Evolutionary conservation across 768 basidiomycete genomes (phyloP).

Genomic region (Ephemerocybe angulata): DNA sequence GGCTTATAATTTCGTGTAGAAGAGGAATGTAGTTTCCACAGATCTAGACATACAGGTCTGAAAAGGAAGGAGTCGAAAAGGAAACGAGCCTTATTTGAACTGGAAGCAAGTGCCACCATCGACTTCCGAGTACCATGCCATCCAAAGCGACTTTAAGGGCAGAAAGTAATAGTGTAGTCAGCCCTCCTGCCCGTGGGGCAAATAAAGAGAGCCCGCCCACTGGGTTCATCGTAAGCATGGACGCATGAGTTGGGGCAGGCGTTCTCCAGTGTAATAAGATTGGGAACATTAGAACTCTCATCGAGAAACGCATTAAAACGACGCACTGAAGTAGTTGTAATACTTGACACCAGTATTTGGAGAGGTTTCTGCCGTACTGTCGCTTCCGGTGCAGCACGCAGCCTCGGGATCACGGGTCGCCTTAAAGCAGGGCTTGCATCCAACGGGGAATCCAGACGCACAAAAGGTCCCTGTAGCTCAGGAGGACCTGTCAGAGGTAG

Average conservation of each 20-base stretch:
- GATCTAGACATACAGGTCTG: too few relatives aligned
- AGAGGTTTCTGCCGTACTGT: slow-evolving; percentile 52
- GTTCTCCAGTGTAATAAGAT: slow-evolving; percentile 29
- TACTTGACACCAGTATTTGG: slow-evolving; percentile 43
- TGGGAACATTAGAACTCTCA: background rate
- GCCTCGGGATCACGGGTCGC: slow-evolving; percentile 50
- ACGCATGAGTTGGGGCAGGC: slow-evolving; percentile 48
- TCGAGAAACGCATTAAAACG: slow-evolving; percentile 3
- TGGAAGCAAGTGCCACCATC: too few relatives aligned
- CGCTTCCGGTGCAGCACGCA: slow-evolving; percentile 62
- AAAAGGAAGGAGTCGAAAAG: too few relatives aligned
- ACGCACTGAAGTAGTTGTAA: slow-evolving; percentile 35
- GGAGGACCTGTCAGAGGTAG: slow-evolving; percentile 38
- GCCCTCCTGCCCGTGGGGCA: slow-evolving; percentile 39
- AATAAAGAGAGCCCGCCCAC: slow-evolving; percentile 47
- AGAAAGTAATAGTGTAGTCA: slow-evolving; percentile 50
- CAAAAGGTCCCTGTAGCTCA: slow-evolving; percentile 48
- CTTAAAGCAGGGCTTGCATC: slow-evolving; percentile 57
- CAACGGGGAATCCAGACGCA: slow-evolving; percentile 48
- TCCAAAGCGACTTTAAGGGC: too few relatives aligned
- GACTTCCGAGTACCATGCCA: too few relatives aligned
- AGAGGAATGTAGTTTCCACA: too few relatives aligned
- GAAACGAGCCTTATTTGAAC: too few relatives aligned
- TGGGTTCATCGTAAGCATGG: slow-evolving; percentile 56
- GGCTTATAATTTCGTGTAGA: too few relatives aligned